phyloP scores from a whole-genome alignment of 1,284 basidiomycete genomes.

The Heterobasidion parviporum region DNA sequence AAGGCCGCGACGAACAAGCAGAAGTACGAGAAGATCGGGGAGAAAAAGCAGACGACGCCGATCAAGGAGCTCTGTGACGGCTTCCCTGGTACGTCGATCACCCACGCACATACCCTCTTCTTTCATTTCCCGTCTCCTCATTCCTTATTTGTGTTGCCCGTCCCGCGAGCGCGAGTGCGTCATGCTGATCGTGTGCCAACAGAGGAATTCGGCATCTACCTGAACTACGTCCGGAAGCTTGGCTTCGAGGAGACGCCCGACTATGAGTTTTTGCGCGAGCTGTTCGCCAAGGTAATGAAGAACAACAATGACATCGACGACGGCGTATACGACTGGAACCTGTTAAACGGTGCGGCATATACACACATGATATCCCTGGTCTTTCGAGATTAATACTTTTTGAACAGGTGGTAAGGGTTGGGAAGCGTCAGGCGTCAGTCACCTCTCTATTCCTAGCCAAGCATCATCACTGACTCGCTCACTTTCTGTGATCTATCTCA shows the following conservation, averaged over 20 bases:
- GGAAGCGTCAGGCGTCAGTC: constrained; percentile 75
- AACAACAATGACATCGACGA: constrained; percentile 85
- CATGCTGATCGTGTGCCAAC: constrained; percentile 9
- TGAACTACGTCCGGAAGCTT: constrained; percentile 84
- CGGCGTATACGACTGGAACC: constrained; percentile 86
- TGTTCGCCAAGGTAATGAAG: constrained; percentile 89
- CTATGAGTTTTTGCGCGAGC: constrained; percentile 90
- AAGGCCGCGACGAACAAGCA: constrained; percentile 97
- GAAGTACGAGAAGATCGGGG: constrained; percentile 98
- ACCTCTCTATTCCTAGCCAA: background rate
- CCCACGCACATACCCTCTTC: constrained; percentile 15
- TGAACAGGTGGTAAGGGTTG: constrained; percentile 81
- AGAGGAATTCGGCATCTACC: constrained; percentile 86
- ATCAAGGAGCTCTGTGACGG: constrained; percentile 93
- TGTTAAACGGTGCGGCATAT: constrained; percentile 54
- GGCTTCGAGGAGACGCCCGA: constrained; percentile 94
- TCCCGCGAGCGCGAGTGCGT: background rate
- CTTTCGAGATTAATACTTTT: constrained; percentile 6
- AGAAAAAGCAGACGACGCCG: constrained; percentile 96
- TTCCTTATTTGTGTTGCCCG: background rate
- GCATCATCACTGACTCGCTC: no score
- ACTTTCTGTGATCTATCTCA: no score
- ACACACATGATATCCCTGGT: background rate
- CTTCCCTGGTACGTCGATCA: constrained; percentile 59
- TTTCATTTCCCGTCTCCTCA: background rate